phyloP scores from a whole-genome alignment of 495 filamentous ascomycete genomes.

The Mycothermus thermophilus region DNA sequence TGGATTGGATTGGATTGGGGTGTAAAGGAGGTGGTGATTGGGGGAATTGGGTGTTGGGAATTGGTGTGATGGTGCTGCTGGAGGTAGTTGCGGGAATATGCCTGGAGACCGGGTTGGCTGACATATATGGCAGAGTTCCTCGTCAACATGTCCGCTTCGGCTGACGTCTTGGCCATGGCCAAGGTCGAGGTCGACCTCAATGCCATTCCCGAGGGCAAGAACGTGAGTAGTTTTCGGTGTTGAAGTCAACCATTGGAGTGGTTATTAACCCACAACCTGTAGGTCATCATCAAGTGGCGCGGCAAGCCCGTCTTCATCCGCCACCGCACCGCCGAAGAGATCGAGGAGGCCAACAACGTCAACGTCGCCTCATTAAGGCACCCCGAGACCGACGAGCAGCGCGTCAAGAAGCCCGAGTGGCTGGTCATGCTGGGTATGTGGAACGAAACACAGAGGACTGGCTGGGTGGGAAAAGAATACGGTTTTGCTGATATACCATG shows the following conservation, averaged over 20 bases:
- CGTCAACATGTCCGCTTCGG: constrained; percentile 98
- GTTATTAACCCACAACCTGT: constrained; percentile 4
- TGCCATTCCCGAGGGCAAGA: constrained; percentile 96
- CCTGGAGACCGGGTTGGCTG: constrained; percentile 8
- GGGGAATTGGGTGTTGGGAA: background rate
- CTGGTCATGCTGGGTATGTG: constrained; percentile 88
- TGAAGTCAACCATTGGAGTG: background rate
- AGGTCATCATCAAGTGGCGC: constrained; percentile 99
- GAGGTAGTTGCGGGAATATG: background rate
- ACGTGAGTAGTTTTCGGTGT: constrained; percentile 44
- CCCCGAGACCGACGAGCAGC: constrained; percentile 78
- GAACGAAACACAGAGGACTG: background rate
- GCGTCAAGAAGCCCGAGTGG: constrained; percentile 97
- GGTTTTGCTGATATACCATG: constrained; percentile 7
- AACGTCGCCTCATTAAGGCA: constrained; percentile 73
- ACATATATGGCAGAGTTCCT: constrained; percentile 90
- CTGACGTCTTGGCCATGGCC: constrained; percentile 95
- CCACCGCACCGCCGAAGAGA: constrained; percentile 82
- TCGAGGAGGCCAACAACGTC: constrained; percentile 66
- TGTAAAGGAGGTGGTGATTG: background rate
- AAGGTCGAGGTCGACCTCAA: constrained; percentile 95
- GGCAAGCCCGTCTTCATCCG: constrained; percentile 99
- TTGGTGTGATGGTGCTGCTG: background rate
- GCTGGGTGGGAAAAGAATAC: background rate
- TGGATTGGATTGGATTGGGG: background rate